Conservation (phyloP, 371 early-diverging fungal species). For the Mortierella sp. region DNA sequence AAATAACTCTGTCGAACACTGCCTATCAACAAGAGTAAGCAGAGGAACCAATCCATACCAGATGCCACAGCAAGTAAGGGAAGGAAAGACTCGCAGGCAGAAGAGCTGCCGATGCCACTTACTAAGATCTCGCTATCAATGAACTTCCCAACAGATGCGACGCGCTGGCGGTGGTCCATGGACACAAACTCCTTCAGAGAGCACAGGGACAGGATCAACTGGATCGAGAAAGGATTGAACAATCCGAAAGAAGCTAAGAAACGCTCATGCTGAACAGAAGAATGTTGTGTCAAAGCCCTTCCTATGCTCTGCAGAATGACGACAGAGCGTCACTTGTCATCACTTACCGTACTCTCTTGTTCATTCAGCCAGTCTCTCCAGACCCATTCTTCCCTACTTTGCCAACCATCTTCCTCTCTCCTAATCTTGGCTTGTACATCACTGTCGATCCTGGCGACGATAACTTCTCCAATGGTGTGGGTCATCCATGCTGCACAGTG, state of each 20-base stretch:
- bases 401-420: slow-evolving; percentile 37
- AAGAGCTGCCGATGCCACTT: no score
- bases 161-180: slow-evolving; percentile 27
- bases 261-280: slow-evolving; percentile 25
- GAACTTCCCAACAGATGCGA: slow-evolving; percentile 21
- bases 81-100: no score
- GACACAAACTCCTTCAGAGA: slow-evolving; percentile 26
- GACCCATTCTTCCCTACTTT: slow-evolving; percentile 30
- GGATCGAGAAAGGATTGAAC: slow-evolving; percentile 41
- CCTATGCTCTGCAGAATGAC: not conserved
- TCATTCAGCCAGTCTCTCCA: slow-evolving; percentile 44
- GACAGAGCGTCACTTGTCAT: no score
- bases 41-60: no score
- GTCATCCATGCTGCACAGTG: slow-evolving; percentile 23
- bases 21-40: no score
- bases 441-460: slow-evolving; percentile 9
- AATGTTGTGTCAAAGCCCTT: not conserved
- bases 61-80: no score
- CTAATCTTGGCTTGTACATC: slow-evolving; percentile 1
- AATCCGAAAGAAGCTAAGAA: slow-evolving; percentile 23
- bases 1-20: no score
- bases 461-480: slow-evolving; percentile 25
- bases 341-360: slow-evolving; percentile 36
- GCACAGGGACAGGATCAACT: slow-evolving; percentile 36
- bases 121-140: slow-evolving; percentile 23